Evolutionary conservation across 345 rosid genomes (phyloP), one percentile per base, ranked within the genome.

Genomic region (Rubroshorea leprosula): DNA sequence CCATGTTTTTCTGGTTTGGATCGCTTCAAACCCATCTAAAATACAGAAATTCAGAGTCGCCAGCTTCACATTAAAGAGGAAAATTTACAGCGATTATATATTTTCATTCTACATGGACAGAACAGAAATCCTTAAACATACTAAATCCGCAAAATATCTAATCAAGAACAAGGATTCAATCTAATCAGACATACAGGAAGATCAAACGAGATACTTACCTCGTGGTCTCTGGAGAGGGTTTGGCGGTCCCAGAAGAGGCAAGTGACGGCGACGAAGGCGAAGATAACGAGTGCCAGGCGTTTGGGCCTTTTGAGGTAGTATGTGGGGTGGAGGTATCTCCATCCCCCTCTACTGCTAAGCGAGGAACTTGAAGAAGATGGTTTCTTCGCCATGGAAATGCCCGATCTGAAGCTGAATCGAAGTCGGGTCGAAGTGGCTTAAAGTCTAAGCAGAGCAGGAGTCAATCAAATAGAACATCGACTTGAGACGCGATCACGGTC

Each of bases 201-300:
- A n/a, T n/a, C n/a, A 20, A 46, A 15, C 38, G 52, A 35, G 45
- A 17, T 50, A 23, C 2, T 17, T 61, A 84, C 98, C 94, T 89
- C 76, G 63, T 86, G 81, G 15, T 82, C 96, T 41, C 82, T 66
- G 47, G 83, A 55, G 68, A 92, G 90, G 70, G 86, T 81, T 29
- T 83, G 82, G 69, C 93, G 98, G 79, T 86, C 97, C 98, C 97
- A 92, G 3, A 89, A 65, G 21, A 89, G 45, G 48, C 80, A 49
- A 52, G 89, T 75, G 57, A 67, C 73, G 68, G 74, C 68, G 20
- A 92, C 80, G 55, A 92, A 92, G 31, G 71, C 71, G 29, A 92
- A 71, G 73, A 92, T 70, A 49, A 86, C 86, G 51, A 84, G 61
- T 67, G 94, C 90, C 61, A 84, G 61, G 41, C 91, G 81, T 61